Evolutionary conservation across 345 rosid species (phyloP), one percentile per base, ranked within the genome.

Genomic region (Salix arbutifolia): DNA sequence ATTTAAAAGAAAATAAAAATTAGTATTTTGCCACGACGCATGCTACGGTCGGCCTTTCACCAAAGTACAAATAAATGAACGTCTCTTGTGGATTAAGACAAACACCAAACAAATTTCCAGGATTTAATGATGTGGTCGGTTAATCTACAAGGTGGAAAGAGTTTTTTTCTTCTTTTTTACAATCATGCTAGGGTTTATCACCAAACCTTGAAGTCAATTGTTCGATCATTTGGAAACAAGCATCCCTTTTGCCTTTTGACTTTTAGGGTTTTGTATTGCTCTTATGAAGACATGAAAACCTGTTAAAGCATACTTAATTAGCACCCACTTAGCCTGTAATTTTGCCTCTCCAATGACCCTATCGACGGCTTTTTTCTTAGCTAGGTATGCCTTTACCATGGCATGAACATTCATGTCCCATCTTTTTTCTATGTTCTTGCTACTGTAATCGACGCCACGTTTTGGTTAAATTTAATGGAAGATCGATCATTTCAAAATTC

Each of bases 211-310:
- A 67, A 65, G 73, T 68, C 67, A 84, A 71, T 72, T 85, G 87
- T 76, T 82, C 4, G 80, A 77, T 62, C 10, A 78, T 76, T 52
- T 42, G 76, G 86, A 28, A 76, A 71, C 92, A 86, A 65, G 21
- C 30, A 42, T 19, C 4, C 12, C 77, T 76, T 83, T 82, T 71
- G n/a, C 70, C 68, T 83, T 84, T 86, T 81, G 71, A 79, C 82
- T 81, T 72, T 52, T 9, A 76, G 23, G 73, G 44, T 37, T 58
- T 78, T 78, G 82, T 78, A n/a, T 68, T 74, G 77, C 68, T 78
- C 56, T 52, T 73, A 65, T 61, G 78, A 78, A 64, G 85, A 86
- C 90, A 84, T 71, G 1, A 40, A 46, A 66, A 37, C 78, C 72
- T 42, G 16, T 35, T 70, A 48, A 31, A 66, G 67, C 83, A 72